Base-by-base conservation (phyloP, 495 filamentous ascomycete genomes). In the Aspergillus bridgeri region DNA sequence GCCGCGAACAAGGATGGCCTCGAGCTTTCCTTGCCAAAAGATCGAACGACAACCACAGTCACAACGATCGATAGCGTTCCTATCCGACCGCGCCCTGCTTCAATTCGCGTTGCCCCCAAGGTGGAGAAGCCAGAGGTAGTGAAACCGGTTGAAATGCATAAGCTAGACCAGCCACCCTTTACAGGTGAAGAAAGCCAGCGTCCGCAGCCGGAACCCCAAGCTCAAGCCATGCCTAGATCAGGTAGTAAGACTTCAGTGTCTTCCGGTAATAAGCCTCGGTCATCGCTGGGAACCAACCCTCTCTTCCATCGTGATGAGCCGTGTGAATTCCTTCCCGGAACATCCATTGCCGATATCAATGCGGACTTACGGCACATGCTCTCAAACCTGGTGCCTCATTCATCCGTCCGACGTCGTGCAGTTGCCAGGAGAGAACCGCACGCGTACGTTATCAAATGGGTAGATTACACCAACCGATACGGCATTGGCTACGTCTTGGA, bases 381-480 rank as follows among this genome's bases (percentile, higher is more conserved):
- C 18, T 60, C 70, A 20, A 78, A 77, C 46, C 56, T 79, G 59
- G 60, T 69, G 3, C 70, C 66, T 18, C 64, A 71, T 20, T 70
- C 74, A 8, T 59, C 74, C 4, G 59, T 58, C 38, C 73, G 76
- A 19, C 69, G 73, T 29, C 66, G 75, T 7, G 62, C 64, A 6
- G 64, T 65, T 0, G 53, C 69, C 0, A 61, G 70, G 48, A 67
- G 73, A 42, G 57, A 70, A 17, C 75, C 76, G 1, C 76, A 79
- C 48, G 60, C 75, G 19, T 79, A 79, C 64, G 89, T 96, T 21
- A 86, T 91, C 21, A 94, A 93, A 67, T 96, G 91, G 91, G 91
- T 96, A n/a, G 91, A 96, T 63, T 96, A 94, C 62, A 91, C 90
- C 23, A 94, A 94, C 69, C 90, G 90, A 61, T 92, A 91, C 64